Evolutionary conservation across 2,329 filamentous ascomycete species (phyloP).

Genomic region (Aspergillus tubingensis): DNA sequence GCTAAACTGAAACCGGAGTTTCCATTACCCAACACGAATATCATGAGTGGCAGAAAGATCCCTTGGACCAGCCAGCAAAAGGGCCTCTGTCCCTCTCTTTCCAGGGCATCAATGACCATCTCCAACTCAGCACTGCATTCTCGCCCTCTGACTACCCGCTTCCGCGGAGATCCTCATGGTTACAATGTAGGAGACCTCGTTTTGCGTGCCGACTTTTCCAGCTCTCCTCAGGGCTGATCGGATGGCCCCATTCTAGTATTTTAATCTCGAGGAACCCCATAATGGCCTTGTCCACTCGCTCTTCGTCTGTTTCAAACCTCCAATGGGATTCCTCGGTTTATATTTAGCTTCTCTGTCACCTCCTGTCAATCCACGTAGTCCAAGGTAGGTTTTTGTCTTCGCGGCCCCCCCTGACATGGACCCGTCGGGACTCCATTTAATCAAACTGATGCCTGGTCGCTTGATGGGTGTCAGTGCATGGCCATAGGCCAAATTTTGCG

Average conservation of each 20-base stretch:
- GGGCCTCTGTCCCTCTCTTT: neutral
- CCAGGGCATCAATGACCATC: neutral
- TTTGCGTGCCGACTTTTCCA: neutral
- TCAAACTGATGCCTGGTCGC: neutral
- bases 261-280: neutral
- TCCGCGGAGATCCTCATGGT: conserved; percentile 17
- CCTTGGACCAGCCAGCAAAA: neutral
- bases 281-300: conserved; percentile 7
- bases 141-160: neutral
- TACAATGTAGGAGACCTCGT: conserved; percentile 4
- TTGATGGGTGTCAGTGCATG: neutral
- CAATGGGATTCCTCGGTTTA: conserved; percentile 7
- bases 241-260: neutral
- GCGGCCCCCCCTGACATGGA: neutral
- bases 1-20: conserved; percentile 33
- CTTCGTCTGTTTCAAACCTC: conserved; percentile 1
- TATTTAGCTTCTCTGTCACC: conserved; percentile 4
- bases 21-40: conserved; percentile 40
- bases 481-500: neutral
- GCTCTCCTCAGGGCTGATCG: neutral
- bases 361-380: conserved; percentile 5
- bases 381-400: neutral
- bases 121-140: neutral
- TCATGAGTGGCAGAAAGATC: conserved; percentile 31
- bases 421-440: conserved; percentile 4